Evolutionary conservation across 2,329 filamentous ascomycete species (phyloP).

Genomic region (Pseudogymnoascus sp.): DNA sequence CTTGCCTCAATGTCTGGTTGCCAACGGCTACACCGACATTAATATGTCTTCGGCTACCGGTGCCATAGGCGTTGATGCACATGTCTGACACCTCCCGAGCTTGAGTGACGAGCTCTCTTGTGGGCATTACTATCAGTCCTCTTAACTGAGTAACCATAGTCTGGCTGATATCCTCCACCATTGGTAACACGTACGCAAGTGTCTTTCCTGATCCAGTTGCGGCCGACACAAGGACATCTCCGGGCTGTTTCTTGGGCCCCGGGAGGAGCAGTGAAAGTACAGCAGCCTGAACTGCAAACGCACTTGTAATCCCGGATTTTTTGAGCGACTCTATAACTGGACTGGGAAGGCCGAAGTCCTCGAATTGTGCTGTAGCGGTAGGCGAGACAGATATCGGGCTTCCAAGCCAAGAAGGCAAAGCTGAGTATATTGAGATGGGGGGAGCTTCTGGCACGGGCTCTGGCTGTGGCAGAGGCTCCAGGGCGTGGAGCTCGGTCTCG

Average conservation of each 20-base stretch:
- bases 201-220: slow-evolving; percentile 96
- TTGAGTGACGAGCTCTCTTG: slow-evolving; percentile 81
- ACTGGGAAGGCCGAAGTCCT: slow-evolving; percentile 52
- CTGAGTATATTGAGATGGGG: slow-evolving; percentile 62
- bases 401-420: slow-evolving; percentile 73
- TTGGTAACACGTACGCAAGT: slow-evolving; percentile 78
- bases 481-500: slow-evolving; percentile 52
- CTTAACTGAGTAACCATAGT: slow-evolving; percentile 59
- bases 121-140: slow-evolving; percentile 81
- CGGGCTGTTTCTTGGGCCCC: slow-evolving; percentile 50
- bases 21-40: slow-evolving; percentile 78
- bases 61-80: slow-evolving; percentile 56
- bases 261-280: slow-evolving; percentile 73
- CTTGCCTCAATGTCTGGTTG: slow-evolving; percentile 62
- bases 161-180: slow-evolving; percentile 67
- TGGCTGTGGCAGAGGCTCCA: slow-evolving; percentile 78
- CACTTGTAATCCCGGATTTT: slow-evolving; percentile 59
- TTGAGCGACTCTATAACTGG: slow-evolving; percentile 55
- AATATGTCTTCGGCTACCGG: slow-evolving; percentile 53
- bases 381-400: slow-evolving; percentile 63
- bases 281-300: slow-evolving; percentile 72
- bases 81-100: slow-evolving; percentile 70
- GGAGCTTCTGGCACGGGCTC: slow-evolving; percentile 49
- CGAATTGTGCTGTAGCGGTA: slow-evolving; percentile 53
- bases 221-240: slow-evolving; percentile 83